phyloP scores from a whole-genome alignment of 371 early-diverging fungal species.

The Mucor irregularis region DNA sequence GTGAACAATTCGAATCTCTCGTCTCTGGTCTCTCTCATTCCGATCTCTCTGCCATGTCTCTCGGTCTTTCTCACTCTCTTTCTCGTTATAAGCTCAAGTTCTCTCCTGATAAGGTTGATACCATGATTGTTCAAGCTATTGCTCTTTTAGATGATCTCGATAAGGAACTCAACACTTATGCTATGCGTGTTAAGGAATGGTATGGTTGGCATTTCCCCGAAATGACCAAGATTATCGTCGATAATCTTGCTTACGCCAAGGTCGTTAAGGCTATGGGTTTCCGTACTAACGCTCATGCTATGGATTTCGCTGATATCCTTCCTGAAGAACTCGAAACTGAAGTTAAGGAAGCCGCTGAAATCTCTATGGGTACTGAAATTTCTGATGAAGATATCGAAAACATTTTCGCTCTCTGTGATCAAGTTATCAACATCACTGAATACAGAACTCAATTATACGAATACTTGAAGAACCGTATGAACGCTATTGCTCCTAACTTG shows the following conservation, averaged over 20 bases:
- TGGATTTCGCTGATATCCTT: conserved; percentile 79
- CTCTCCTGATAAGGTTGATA: conserved; percentile 92
- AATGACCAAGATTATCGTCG: conserved; percentile 77
- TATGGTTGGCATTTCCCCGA: conserved; percentile 95
- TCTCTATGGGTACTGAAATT: conserved; percentile 96
- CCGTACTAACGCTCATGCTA: conserved; percentile 76
- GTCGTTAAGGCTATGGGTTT: conserved; percentile 73
- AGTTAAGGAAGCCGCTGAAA: conserved; percentile 82
- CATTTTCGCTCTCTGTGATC: conserved; percentile 71
- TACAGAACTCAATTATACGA: conserved; percentile 88
- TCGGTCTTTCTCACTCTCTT: conserved; percentile 79
- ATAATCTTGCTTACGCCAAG: conserved; percentile 77
- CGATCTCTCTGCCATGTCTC: conserved; percentile 87
- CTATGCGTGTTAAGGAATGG: conserved; percentile 98
- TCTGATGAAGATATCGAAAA: conserved; percentile 86
- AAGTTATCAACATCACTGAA: conserved; percentile 84
- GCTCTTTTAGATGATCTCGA: conserved; percentile 91
- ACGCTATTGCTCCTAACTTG: conserved; percentile 92
- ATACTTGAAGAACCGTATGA: conserved; percentile 90
- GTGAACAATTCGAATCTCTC: conserved; percentile 75
- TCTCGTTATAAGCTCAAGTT: conserved; percentile 92
- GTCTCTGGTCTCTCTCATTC: conserved; percentile 68
- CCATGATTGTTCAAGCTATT: conserved; percentile 96
- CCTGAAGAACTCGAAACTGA: conserved; percentile 90
- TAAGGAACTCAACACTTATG: conserved; percentile 95